Base-by-base conservation (phyloP, 73 alveolate species). In the Paramecium caudatum region DNA sequence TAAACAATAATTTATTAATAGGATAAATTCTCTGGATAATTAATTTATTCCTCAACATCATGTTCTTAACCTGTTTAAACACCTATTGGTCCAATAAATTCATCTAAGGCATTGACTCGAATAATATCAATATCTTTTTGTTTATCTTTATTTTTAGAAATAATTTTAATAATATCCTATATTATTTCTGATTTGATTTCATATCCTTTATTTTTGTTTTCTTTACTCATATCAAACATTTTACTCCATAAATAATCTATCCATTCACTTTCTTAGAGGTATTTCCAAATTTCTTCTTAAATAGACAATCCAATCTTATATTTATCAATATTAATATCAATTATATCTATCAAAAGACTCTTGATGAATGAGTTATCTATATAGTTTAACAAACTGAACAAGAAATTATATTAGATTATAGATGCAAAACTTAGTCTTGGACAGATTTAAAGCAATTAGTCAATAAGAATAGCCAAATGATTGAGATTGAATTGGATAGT, bases 41-140 rank as follows among this genome's bases (percentile, higher is more conserved):
- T 12, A 10, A 19, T 3, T 19, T 55, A 43, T 9, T 55, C 80
- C 30, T 55, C 80, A 10, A 1, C 9, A 55, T 55, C n/a, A n/a
- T n/a, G 23, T 0, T 55, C 2, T 55, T 21, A 55, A 55, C 30
- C 15, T 1, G 41, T 0, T 25, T 4, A 55, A 27, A 37, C 80
- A 27, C 80, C 80, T 21, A 55, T 27, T 0, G 80, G 80, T 23
- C 80, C 80, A 23, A 55, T 55, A 23, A 55, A 55, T 55, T 55
- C 80, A 55, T 55, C 80, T 23, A 55, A 55, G 10, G 80, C 37
- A 55, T 43, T 55, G 3, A 55, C 30, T 55, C 30, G 23, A 0
- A 55, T 43, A 55, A 55, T 55, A 10, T 55, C 80, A 55, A 55
- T 55, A 55, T 37, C 46, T 23, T 55, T 55, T 55, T 55, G 80